Evolutionary conservation across 495 filamentous ascomycete species (phyloP).

Genomic region (Apodospora peruviana): DNA sequence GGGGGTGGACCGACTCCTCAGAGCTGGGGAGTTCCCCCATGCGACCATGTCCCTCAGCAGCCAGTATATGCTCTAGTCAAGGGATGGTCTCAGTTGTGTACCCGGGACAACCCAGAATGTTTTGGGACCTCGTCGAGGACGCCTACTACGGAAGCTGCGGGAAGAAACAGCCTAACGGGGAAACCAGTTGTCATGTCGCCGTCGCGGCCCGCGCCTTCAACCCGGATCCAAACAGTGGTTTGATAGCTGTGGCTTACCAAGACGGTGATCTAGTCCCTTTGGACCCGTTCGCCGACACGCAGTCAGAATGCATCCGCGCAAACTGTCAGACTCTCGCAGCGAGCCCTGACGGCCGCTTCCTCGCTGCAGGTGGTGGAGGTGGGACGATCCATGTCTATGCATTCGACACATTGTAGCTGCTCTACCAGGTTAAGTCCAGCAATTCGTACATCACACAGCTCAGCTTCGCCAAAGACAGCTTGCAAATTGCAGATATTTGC

Average conservation of each 20-base stretch:
- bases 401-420: slow-evolving; percentile 6
- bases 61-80: too few species aligned
- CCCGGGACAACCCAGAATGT: slow-evolving; percentile 8
- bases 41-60: too few species aligned
- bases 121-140: slow-evolving; percentile 14
- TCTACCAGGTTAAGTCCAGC: not conserved
- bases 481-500: not conserved
- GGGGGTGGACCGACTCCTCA: too few species aligned
- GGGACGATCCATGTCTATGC: slow-evolving; percentile 23
- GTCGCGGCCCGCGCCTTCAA: not conserved
- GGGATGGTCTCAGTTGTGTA: not conserved
- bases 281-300: not conserved
- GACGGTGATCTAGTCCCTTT: not conserved
- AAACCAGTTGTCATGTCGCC: slow-evolving; percentile 15
- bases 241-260: not conserved
- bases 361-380: slow-evolving; percentile 15
- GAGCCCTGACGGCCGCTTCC: slow-evolving; percentile 19
- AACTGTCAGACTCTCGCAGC: slow-evolving; percentile 18
- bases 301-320: slow-evolving; percentile 7
- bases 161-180: slow-evolving; percentile 14
- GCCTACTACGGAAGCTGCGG: slow-evolving; percentile 23
- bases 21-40: too few species aligned
- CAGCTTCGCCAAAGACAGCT: not conserved
- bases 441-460: not conserved
- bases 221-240: not conserved